Conservation (phyloP, 257 asterid genomes). For the Forsythia viridissima region DNA sequence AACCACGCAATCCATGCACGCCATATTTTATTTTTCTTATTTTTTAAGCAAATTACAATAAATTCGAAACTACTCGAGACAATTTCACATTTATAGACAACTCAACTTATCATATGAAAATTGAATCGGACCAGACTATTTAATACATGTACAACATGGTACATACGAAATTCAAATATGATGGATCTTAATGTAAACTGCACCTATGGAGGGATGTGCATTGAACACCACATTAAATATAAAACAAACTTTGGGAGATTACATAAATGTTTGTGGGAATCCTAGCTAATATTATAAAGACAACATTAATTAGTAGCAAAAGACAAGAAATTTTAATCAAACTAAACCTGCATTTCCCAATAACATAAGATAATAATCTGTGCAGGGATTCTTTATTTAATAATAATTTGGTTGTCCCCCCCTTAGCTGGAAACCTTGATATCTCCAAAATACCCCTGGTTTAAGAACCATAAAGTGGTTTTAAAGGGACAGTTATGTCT, state of each 20-base stretch:
- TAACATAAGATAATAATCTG: background rate
- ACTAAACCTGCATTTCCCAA: conserved; percentile 8
- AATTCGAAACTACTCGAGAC: no score
- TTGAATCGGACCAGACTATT: no score
- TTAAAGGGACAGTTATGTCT: conserved; percentile 25
- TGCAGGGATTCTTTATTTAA: conserved; percentile 45
- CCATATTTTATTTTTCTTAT: no score
- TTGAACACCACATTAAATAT: conserved; percentile 30
- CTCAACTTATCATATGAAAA: no score
- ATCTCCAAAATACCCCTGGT: conserved; percentile 32
- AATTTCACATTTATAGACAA: no score
- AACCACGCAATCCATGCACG: background rate
- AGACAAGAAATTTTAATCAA: conserved; percentile 29
- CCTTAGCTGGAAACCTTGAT: background rate
- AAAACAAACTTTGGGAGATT: conserved; percentile 11
- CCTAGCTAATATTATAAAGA: conserved; percentile 23
- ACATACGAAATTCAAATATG: background rate
- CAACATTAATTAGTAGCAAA: conserved; percentile 31
- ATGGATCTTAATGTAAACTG: background rate
- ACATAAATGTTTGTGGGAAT: conserved; percentile 35
- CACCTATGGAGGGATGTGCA: conserved; percentile 16
- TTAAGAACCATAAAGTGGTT: conserved; percentile 1
- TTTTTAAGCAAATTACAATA: no score
- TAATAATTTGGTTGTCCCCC: conserved; percentile 13
- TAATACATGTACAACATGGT: background rate